A percentile compares a stretch with the other conserved stretches of the same genome.
These are phyloP conservation scores for Pugionium dolabratum DNA, from an alignment of 345 rosid species.

Conservation along the genomic window DNA sequence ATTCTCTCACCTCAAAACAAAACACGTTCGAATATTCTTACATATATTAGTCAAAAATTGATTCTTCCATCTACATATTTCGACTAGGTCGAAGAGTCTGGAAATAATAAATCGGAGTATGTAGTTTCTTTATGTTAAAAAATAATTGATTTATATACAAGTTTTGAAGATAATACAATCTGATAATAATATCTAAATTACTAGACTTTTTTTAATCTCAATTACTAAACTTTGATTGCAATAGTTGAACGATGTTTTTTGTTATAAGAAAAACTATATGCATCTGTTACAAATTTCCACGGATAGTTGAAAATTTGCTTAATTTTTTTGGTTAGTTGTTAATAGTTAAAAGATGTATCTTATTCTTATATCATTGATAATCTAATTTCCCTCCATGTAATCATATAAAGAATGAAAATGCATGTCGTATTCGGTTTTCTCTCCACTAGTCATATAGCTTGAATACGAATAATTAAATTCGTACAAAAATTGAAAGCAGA, in stretches of 20 bases:
- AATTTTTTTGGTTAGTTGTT: neutral
- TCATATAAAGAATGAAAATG: neutral
- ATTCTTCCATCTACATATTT: too few species aligned
- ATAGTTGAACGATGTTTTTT: too few species aligned
- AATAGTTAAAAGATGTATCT: neutral
- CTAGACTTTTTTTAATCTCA: neutral
- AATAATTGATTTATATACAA: too few species aligned
- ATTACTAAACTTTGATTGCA: too few species aligned
- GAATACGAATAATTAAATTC: constrained; percentile 26
- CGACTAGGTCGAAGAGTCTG: too few species aligned
- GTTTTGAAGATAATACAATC: too few species aligned
- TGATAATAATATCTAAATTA: too few species aligned
- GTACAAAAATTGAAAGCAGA: constrained; percentile 36
- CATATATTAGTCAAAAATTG: too few species aligned
- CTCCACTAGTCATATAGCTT: constrained; percentile 22
- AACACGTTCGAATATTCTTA: neutral
- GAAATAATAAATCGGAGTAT: too few species aligned
- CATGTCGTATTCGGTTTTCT: constrained; percentile 1
- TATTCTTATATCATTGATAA: neutral
- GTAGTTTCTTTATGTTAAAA: too few species aligned
- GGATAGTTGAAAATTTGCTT: neutral
- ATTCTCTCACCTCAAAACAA: neutral
- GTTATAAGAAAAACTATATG: neutral
- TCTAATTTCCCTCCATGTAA: neutral
- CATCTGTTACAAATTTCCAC: neutral